phyloP scores from a whole-genome alignment of 2,329 filamentous ascomycete genomes.

The Laburnicola sp. region DNA sequence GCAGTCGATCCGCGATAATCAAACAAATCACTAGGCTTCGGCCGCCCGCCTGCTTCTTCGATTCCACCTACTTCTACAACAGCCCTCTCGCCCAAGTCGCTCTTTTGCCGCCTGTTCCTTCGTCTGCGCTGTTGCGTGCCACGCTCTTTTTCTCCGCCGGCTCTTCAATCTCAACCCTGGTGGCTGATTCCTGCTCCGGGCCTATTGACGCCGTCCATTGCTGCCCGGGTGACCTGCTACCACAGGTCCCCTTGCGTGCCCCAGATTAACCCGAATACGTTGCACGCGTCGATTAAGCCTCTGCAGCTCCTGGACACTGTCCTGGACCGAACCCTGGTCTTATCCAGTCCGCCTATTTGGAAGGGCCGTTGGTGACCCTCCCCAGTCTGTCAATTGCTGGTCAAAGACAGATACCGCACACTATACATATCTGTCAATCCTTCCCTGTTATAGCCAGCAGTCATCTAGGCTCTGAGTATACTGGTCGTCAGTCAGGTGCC shows the following conservation, averaged over 20 bases:
- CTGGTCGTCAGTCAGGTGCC: constrained; percentile 1
- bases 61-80: constrained; percentile 17
- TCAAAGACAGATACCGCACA: constrained; percentile 41
- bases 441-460: constrained; percentile 24
- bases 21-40: constrained; percentile 3
- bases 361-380: constrained; percentile 20
- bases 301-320: constrained; percentile 30
- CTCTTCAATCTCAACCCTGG: constrained; percentile 38
- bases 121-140: constrained; percentile 25
- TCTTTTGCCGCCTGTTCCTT: constrained; percentile 33
- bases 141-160: constrained; percentile 27
- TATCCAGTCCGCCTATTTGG: constrained; percentile 19
- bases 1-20: constrained; percentile 7
- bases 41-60: constrained; percentile 1
- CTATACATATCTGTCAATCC: constrained; percentile 33
- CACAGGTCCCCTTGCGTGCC: constrained; percentile 34
- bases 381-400: constrained; percentile 44
- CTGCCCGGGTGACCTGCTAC: constrained; percentile 33
- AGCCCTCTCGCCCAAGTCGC: constrained; percentile 33
- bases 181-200: constrained; percentile 20
- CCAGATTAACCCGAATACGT: constrained; percentile 35
- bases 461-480: constrained; percentile 1
- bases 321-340: constrained; percentile 26
- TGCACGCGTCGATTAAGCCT: constrained; percentile 24
- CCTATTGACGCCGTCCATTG: constrained; percentile 30